Percentiles rank a stretch among this genome's conserved stretches.
phyloP scores from a whole-genome alignment of 2,329 filamentous ascomycete species.

The Cladobotryum mycophilum region DNA sequence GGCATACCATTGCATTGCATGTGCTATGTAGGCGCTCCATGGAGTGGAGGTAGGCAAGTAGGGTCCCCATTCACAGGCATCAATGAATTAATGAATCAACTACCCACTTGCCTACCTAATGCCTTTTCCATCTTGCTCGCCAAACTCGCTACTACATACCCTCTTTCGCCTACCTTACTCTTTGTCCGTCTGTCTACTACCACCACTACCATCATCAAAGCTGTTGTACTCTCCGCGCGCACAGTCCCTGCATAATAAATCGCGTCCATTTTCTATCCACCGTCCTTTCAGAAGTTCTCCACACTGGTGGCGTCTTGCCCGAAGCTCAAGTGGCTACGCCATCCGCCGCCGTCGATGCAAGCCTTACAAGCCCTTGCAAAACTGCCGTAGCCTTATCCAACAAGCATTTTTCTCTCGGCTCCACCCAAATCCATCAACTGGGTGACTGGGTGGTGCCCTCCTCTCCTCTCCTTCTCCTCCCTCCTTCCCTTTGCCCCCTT shows the following conservation, averaged over 20 bases:
- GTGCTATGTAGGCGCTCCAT: no score
- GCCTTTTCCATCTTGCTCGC: no score
- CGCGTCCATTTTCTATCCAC: slow-evolving; percentile 20
- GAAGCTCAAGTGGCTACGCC: not conserved
- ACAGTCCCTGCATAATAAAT: slow-evolving; percentile 24
- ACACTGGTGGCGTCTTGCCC: slow-evolving; percentile 4
- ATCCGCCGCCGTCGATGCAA: not conserved
- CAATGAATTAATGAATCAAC: no score
- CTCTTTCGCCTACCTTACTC: no score
- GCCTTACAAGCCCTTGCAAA: slow-evolving; percentile 8
- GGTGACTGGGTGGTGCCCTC: not conserved
- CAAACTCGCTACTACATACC: no score
- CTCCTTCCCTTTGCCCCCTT: not conserved
- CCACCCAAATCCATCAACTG: not conserved
- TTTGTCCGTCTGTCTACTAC: no score
- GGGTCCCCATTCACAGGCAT: no score
- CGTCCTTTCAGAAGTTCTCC: slow-evolving; percentile 10
- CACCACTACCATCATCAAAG: not conserved
- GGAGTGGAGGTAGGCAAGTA: no score
- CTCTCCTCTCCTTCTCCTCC: not conserved
- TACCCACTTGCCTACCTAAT: no score
- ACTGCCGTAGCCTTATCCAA: slow-evolving; percentile 13
- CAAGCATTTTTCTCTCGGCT: slow-evolving; percentile 4
- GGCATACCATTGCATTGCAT: no score
- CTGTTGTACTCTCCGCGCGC: not conserved